Evolutionary conservation across 768 basidiomycete species (phyloP).

Genomic region (Lyophyllum decastes): DNA sequence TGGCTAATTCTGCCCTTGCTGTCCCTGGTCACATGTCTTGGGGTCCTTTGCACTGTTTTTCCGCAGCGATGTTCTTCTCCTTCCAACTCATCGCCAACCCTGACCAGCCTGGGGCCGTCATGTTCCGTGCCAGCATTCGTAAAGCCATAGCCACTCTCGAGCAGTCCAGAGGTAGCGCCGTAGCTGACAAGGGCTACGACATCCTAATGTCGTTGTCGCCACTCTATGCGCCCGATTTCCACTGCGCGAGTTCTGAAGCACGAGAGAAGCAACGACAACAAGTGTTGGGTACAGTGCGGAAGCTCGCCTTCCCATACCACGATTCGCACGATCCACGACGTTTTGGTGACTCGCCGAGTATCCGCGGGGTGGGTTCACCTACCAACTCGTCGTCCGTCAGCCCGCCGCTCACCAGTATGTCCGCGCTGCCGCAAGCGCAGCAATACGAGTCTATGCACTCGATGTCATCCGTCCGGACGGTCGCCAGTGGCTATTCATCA

Average conservation of each 20-base stretch:
- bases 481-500: constrained; percentile 12
- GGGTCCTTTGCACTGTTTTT: constrained; percentile 84
- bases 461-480: constrained; percentile 16
- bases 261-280: constrained; percentile 62
- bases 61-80: constrained; percentile 90
- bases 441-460: constrained; percentile 33
- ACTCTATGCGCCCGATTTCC: constrained; percentile 69
- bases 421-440: constrained; percentile 36
- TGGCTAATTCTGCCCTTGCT: constrained; percentile 65
- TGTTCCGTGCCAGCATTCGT: constrained; percentile 76
- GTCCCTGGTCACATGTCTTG: constrained; percentile 85
- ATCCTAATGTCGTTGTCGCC: constrained; percentile 74
- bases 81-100: constrained; percentile 83
- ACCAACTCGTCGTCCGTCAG: constrained; percentile 61
- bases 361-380: constrained; percentile 53
- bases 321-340: constrained; percentile 60
- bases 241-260: constrained; percentile 44
- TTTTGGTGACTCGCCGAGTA: constrained; percentile 49
- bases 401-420: constrained; percentile 45
- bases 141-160: constrained; percentile 69
- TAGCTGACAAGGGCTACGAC: constrained; percentile 75
- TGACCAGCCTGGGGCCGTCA: constrained; percentile 74
- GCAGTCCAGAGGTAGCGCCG: constrained; percentile 59
- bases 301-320: constrained; percentile 82
- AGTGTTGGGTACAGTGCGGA: constrained; percentile 67